Evolutionary conservation across 2,329 filamentous ascomycete species (phyloP).

Genomic region (Simplicillium sp.): DNA sequence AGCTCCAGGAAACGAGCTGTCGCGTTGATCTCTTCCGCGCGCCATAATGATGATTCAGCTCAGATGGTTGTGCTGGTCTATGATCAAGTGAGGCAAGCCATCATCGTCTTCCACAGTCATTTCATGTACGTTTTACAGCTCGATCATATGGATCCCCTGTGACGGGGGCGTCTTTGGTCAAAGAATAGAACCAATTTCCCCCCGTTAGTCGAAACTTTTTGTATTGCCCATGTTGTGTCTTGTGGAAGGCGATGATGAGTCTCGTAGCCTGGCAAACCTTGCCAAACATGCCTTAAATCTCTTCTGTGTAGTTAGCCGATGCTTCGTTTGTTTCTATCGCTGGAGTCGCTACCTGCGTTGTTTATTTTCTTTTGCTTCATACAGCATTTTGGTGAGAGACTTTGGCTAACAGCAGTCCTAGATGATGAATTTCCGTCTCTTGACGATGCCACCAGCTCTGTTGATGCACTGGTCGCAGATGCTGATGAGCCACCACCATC

Average conservation of each 20-base stretch:
- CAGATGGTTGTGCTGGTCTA: no score
- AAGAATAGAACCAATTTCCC: conserved; percentile 29
- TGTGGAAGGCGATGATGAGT: conserved; percentile 55
- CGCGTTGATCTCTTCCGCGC: no score
- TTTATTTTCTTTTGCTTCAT: conserved; percentile 5
- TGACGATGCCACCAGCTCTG: conserved; percentile 52
- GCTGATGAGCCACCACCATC: conserved; percentile 16
- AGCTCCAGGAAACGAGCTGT: neutral
- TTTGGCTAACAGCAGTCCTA: conserved; percentile 36
- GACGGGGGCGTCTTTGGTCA: conserved; percentile 25
- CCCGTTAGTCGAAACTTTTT: conserved; percentile 22
- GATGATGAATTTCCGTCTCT: conserved; percentile 54
- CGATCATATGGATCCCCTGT: conserved; percentile 20
- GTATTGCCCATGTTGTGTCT: conserved; percentile 22
- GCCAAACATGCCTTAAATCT: conserved; percentile 30
- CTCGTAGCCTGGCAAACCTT: conserved; percentile 38
- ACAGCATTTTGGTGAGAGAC: conserved; percentile 9
- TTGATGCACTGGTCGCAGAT: conserved; percentile 52
- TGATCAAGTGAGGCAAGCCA: conserved; percentile 52
- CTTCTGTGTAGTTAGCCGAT: no score
- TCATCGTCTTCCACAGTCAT: conserved; percentile 57
- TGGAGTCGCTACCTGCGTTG: conserved; percentile 4
- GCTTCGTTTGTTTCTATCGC: conserved; percentile 1
- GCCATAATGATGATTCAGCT: no score
- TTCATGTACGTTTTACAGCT: conserved; percentile 53